phyloP scores from a whole-genome alignment of 352 stramenopile genomes.

The Phytophthora ramorum region DNA sequence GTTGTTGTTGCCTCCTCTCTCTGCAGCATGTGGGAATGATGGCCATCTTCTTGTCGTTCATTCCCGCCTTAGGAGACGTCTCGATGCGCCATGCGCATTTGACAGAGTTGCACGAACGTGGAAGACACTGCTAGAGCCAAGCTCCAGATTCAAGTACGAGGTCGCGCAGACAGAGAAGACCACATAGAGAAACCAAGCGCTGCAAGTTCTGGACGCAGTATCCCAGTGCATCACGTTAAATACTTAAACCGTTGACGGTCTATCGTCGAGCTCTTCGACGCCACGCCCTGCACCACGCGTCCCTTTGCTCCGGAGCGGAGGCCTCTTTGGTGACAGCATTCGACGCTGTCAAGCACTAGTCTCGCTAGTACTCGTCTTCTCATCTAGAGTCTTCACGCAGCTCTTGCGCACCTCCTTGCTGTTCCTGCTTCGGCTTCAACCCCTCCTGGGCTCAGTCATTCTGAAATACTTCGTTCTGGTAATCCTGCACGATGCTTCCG shows the following conservation, averaged over 20 bases:
- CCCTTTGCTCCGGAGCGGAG: too few species aligned
- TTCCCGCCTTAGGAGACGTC: too few species aligned
- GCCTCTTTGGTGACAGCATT: not conserved
- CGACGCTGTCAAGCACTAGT: not conserved
- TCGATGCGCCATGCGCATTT: not conserved
- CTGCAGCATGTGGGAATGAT: too few species aligned
- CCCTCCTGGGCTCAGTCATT: constrained; percentile 16
- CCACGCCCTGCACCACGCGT: not conserved
- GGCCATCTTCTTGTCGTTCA: too few species aligned
- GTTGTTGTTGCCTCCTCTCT: too few species aligned
- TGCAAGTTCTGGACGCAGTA: not conserved
- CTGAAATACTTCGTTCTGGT: constrained; percentile 58
- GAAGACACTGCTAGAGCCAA: too few species aligned
- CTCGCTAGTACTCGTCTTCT: not conserved
- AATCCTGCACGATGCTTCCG: constrained; percentile 77
- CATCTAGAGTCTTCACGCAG: not conserved
- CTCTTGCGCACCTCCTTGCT: not conserved
- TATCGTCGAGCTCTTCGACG: constrained; percentile 1
- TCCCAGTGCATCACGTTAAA: not conserved
- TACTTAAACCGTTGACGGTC: not conserved
- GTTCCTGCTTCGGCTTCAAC: not conserved
- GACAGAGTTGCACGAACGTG: not conserved
- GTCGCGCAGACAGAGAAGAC: not conserved
- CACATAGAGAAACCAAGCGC: not conserved
- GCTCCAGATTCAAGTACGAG: too few species aligned